Evolutionary conservation across 2,329 filamentous ascomycete species (phyloP).

Genomic region (Aureobasidium sp.): DNA sequence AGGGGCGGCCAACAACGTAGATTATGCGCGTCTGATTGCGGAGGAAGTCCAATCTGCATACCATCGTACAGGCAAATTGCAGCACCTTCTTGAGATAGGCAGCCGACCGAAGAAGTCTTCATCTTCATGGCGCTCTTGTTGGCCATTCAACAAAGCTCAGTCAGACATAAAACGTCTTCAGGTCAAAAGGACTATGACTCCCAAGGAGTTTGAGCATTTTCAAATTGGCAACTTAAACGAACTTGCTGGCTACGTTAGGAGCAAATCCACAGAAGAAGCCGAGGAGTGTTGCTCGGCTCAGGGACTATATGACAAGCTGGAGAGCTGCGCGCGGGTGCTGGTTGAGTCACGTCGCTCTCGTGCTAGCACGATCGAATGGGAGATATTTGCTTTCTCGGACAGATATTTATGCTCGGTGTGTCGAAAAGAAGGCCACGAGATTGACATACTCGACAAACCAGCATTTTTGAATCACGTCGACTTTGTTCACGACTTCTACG

Average conservation of each 20-base stretch:
- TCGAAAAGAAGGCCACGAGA: not conserved
- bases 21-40: not conserved
- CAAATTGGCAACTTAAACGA: not conserved
- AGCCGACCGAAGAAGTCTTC: not conserved
- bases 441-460: not conserved
- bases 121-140: not conserved
- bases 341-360: not conserved
- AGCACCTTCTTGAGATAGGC: not conserved
- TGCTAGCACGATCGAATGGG: not conserved
- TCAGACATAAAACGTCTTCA: not conserved
- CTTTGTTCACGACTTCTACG: not conserved
- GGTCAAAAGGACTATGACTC: not conserved
- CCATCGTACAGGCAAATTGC: not conserved
- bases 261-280: not conserved
- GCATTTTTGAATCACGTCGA: not conserved
- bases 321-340: not conserved
- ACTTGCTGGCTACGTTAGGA: not conserved
- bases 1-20: not conserved
- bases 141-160: not conserved
- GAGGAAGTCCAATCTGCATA: not conserved
- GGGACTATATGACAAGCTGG: not conserved
- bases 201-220: not conserved
- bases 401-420: not conserved
- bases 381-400: not conserved
- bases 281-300: not conserved